phyloP scores from a whole-genome alignment of 108 stramenopile species.

The Nitzschia sp. region DNA sequence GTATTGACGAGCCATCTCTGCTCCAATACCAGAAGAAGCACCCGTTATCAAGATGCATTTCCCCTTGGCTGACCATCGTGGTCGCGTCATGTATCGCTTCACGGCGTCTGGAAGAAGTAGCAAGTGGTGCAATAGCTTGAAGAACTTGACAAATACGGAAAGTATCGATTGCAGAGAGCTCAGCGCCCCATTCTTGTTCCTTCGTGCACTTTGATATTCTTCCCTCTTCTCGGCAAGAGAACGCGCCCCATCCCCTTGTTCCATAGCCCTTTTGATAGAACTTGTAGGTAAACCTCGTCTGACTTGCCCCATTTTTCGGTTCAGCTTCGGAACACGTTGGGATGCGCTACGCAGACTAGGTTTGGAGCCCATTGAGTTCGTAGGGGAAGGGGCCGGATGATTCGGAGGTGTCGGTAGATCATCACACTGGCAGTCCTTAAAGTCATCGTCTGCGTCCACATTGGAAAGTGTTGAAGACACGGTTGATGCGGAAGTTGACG shows the following conservation, averaged over 20 bases:
- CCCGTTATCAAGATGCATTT: constrained; percentile 58
- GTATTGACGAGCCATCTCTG: constrained; percentile 55
- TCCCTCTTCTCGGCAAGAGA: too few species aligned
- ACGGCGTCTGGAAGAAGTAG: background rate
- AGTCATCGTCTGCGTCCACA: too few species aligned
- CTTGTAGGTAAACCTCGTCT: too few species aligned
- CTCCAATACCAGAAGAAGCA: constrained; percentile 53
- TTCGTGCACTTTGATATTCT: too few species aligned
- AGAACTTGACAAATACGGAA: constrained; percentile 8
- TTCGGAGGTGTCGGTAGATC: too few species aligned
- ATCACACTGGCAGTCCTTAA: too few species aligned
- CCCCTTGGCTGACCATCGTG: constrained; percentile 21
- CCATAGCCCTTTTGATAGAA: too few species aligned
- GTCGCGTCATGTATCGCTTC: background rate
- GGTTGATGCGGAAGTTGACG: background rate
- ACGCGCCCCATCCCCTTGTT: too few species aligned
- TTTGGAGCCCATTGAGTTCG: background rate
- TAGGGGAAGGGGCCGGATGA: background rate
- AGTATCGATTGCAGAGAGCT: background rate
- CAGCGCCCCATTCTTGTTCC: background rate
- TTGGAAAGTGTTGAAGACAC: too few species aligned
- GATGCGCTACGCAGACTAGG: constrained; percentile 15
- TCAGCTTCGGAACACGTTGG: constrained; percentile 6
- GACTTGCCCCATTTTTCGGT: too few species aligned
- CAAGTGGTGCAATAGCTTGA: constrained; percentile 2